Base-by-base conservation (phyloP, 495 filamentous ascomycete genomes). In the Diplogelasinospora grovesii region DNA sequence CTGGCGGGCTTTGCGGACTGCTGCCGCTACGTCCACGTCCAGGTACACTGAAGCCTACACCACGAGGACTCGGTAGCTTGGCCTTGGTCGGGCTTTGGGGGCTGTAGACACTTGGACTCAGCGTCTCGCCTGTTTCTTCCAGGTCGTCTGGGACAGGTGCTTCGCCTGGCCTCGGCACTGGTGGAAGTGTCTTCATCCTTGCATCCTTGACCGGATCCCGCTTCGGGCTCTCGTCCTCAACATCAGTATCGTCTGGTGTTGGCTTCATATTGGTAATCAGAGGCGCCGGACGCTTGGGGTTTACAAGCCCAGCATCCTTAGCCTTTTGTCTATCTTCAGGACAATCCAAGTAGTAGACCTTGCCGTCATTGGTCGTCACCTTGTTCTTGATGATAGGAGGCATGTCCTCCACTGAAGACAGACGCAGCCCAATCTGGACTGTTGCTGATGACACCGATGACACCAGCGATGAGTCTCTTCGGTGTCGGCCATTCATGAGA, bases 381-480 rank as follows among this genome's bases (percentile, higher is more conserved):
- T 52, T 50, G 25, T 21, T 36, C 22, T 52, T 39, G 10, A 30
- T 16, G 8, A 61, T 36, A 28, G 59, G 60, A 2, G 59, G 53
- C 13, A 68, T 63, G 30, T 70, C 65, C 8, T 61, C 60, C 0
- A 72, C 54, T 3, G 67, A 69, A 5, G 69, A 72, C 33, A 72
- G 53, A 21, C 69, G 63, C 8, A 72, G 50, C 0, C 69, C 69
- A 31, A 72, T 72, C 34, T 70, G 67, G 31, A 72, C 69, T 1
- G 69, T 72, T 24, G 67, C 65, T 14, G 63, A 64, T 7, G 67
- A 70, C 9, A 56, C 56, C 27, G 63, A 64, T 7, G 67, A 70
- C 9, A 56, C 56, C 27, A 70, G 50, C 0, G 69, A 72, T 0
- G 67, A 70, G 33, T 70, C 60, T 22, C 69, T 58, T 6, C 51